Evolutionary conservation across 306 rosid species (phyloP), one percentile per base, ranked within the genome.

Genomic region (Vicia sativa): DNA sequence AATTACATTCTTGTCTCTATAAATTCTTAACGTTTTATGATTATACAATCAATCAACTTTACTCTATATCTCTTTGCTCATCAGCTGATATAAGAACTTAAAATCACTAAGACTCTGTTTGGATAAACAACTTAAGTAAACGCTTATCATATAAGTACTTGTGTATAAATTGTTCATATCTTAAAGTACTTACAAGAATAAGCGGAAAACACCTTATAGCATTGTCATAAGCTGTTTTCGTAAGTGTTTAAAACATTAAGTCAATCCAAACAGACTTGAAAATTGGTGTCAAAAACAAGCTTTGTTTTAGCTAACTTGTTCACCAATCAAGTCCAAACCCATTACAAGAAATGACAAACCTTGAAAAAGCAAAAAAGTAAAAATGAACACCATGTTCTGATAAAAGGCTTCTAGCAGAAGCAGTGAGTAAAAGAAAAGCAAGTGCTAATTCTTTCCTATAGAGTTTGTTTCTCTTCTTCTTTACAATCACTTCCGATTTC

Each of bases 361-460:
- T 82, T 95, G 99, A 79, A 95, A 95, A 6, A 95, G 97, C 83
- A 95, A 81, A 80, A n/a, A 87, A 95, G 58, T 95, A 95, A 80
- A 95, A 95, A 76, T 95, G 99, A 77, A 95, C 82, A 71, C 99
- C 99, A 58, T 95, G 99, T 11, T 82, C 96, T 15, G 99, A 91
- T 45, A 95, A 68, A 55, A 90, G 84, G 62, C 99, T 95, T 79
- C 99, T 87, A 23, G 95, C 95, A 14, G 97, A 67, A 56, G 99
- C 99, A 4, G 92, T 95, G 74, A 95, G 97, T 66, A 95, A 73
- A 66, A 90, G 95, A 46, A 90, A 82, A 37, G 99, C 95, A 68
- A 95, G 97, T 11, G 95, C 99, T 45, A 95, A 89, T 59, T 95
- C 99, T 78, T 87, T 87, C 71, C 92, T 90, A 57, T 88, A 90